A percentile compares a stretch with the other conserved stretches of the same genome.
Conservation (phyloP, 2,329 filamentous ascomycete species). For the Epichloe sibirici region DNA sequence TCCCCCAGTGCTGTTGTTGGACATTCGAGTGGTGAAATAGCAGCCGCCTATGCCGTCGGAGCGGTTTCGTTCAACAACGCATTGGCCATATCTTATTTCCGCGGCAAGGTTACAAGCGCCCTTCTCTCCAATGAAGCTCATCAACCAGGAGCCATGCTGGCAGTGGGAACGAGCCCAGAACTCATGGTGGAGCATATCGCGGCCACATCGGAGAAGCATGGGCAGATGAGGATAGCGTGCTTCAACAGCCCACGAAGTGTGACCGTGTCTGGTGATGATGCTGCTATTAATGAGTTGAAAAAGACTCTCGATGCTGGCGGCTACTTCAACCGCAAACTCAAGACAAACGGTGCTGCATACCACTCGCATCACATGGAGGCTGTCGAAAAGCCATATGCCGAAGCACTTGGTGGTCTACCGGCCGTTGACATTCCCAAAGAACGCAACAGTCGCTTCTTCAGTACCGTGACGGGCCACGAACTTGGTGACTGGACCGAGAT, state of each 20-base stretch:
- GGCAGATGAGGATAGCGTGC: too few species aligned
- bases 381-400: too few species aligned
- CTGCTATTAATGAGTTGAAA: slow-evolving; percentile 5
- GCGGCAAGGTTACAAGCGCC: neutral
- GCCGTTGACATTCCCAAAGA: too few species aligned
- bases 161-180: slow-evolving; percentile 13
- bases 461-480: neutral
- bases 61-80: too few species aligned
- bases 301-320: slow-evolving; percentile 5
- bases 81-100: neutral
- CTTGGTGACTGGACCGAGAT: neutral
- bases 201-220: too few species aligned
- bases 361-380: slow-evolving; percentile 11
- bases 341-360: slow-evolving; percentile 8
- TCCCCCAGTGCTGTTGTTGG: too few species aligned
- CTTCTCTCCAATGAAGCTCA: neutral
- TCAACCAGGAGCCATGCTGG: slow-evolving; percentile 18
- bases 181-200: slow-evolving; percentile 3
- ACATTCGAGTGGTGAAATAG: too few species aligned
- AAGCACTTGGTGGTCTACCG: too few species aligned
- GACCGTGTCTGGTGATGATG: slow-evolving; percentile 10
- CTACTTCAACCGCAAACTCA: slow-evolving; percentile 13
- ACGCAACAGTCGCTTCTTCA: too few species aligned
- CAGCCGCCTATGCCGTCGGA: too few species aligned
- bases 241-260: too few species aligned